Base-by-base conservation (phyloP, 2,329 filamentous ascomycete species). In the Fusarium sp. region DNA sequence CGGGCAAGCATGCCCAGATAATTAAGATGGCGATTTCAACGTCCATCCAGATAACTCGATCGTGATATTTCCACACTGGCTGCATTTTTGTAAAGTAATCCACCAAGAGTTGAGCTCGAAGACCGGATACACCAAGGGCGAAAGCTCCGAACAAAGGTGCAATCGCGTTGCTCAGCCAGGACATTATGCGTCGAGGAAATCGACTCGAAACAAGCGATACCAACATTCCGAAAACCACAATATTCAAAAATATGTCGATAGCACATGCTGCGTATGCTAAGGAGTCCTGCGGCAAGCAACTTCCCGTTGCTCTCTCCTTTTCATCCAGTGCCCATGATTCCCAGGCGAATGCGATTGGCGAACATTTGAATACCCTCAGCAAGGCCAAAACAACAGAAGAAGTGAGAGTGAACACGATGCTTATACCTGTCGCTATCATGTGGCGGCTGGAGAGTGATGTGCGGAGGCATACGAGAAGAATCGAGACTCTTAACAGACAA, bases 221-320 rank as follows among this genome's bases (percentile, higher is more conserved):
- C 1, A 85, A 80, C 7, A 86, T 72, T 4, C 76, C 54, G 51
- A 86, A 78, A 12, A 87, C 78, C 70, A 79, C 79, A 34, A 81
- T 61, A 67, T 86, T 85, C 27, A 84, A 79, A 4, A 77, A 77
- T n/a, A 85, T 83, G 65, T 85, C 84, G 48, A 86, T 78, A 2
- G 75, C 79, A 2, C 83, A 81, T 34, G 81, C 82, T 24, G 79
- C 74, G 73, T 83, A 83, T 32, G 81, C 79, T 16, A 85, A 78
- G 11, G 54, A 29, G 25, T 70, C 59, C n/a, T 72, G 49, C 20
- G 73, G 56, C 25, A 77, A 51, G 49, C 76, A 77, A 24, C 64
- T 53, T 29, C 52, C 51, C 5, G 42, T 48, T n/a, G 29, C 62
- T 22, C 45, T 30, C 24, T 70, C 44, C 22, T 54, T 59, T 22